Conservation (phyloP, 2,329 filamentous ascomycete genomes). For the Aspergillus niger region DNA sequence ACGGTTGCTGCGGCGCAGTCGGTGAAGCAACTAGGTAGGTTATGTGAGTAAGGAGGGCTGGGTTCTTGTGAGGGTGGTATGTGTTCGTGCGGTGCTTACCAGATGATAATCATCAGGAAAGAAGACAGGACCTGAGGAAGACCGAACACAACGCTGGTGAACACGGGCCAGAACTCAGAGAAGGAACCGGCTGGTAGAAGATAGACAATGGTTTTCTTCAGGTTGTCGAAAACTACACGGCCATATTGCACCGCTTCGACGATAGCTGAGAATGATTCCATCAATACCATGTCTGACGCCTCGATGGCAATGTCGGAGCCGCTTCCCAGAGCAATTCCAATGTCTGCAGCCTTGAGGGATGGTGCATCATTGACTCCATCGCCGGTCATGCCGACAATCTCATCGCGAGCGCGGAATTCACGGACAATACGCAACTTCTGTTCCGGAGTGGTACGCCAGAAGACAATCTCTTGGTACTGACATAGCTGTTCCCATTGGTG, state of each 20-base stretch:
- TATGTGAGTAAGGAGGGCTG: not conserved
- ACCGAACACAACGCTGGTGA: slow-evolving; percentile 71
- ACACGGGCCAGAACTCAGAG: slow-evolving; percentile 73
- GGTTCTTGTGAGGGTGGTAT: not conserved
- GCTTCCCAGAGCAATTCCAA: slow-evolving; percentile 61
- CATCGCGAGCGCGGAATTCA: slow-evolving; percentile 65
- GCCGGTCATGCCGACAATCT: slow-evolving; percentile 58
- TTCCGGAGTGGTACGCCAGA: slow-evolving; percentile 74
- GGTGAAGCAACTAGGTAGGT: slow-evolving; percentile 62
- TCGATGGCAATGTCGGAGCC: slow-evolving; percentile 65
- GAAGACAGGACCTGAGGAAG: slow-evolving; percentile 72
- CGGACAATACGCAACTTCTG: slow-evolving; percentile 79
- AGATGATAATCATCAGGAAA: slow-evolving; percentile 72
- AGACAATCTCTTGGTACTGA: slow-evolving; percentile 71
- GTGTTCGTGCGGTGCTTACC: slow-evolving; percentile 39
- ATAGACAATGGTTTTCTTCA: slow-evolving; percentile 77
- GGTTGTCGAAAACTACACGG: slow-evolving; percentile 72
- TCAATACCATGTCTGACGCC: slow-evolving; percentile 63
- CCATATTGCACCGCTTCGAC: slow-evolving; percentile 73
- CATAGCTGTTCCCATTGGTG: slow-evolving; percentile 69
- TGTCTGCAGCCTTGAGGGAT: slow-evolving; percentile 60
- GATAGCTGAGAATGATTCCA: slow-evolving; percentile 71
- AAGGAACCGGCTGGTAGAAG: slow-evolving; percentile 73
- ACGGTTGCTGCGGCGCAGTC: slow-evolving; percentile 73
- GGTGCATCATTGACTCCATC: slow-evolving; percentile 55